A percentile compares a stretch with the other conserved stretches of the same genome.
These are phyloP conservation scores for Aspergillus incahuasiensis DNA, from an alignment of 495 filamentous ascomycete species.

Conservation along the genomic window DNA sequence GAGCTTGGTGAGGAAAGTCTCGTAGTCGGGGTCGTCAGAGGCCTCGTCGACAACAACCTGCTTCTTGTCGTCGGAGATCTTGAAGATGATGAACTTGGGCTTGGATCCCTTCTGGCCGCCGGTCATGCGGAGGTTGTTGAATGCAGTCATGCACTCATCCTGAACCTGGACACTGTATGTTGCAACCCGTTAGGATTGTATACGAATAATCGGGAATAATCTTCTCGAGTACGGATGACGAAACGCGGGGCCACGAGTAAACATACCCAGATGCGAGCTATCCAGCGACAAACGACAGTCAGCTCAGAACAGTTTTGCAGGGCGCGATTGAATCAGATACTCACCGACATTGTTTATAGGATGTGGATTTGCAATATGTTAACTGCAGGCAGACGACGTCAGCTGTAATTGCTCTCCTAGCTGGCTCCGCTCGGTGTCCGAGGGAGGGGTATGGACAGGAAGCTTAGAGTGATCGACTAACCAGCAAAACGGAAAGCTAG, in stretches of 20 bases:
- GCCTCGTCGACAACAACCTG: constrained; percentile 78
- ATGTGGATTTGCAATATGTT: constrained; percentile 19
- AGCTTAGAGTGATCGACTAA: constrained; percentile 3
- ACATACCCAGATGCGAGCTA: constrained; percentile 48
- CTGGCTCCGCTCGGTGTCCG: constrained; percentile 4
- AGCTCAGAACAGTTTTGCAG: constrained; percentile 14
- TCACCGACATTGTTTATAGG: constrained; percentile 39
- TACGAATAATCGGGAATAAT: background rate
- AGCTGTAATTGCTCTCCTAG: constrained; percentile 15
- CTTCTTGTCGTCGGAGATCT: constrained; percentile 90
- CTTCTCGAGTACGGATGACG: constrained; percentile 1
- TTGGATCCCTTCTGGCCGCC: constrained; percentile 66
- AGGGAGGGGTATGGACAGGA: background rate
- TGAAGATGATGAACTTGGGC: constrained; percentile 95
- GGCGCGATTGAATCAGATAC: constrained; percentile 13
- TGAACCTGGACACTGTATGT: constrained; percentile 65
- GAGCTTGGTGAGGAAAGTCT: constrained; percentile 76
- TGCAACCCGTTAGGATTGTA: constrained; percentile 20
- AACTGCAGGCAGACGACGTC: constrained; percentile 33
- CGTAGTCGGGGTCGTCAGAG: constrained; percentile 61
- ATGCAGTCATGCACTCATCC: constrained; percentile 73
- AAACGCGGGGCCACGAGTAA: constrained; percentile 7
- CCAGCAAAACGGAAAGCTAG: constrained; percentile 8
- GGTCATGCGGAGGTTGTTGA: constrained; percentile 87
- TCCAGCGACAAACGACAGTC: constrained; percentile 9